Percentiles rank a stretch among this genome's conserved stretches.
These are phyloP conservation scores for Fusarium chaquense DNA, from an alignment of 2,329 filamentous ascomycete species.

Conservation along the genomic window DNA sequence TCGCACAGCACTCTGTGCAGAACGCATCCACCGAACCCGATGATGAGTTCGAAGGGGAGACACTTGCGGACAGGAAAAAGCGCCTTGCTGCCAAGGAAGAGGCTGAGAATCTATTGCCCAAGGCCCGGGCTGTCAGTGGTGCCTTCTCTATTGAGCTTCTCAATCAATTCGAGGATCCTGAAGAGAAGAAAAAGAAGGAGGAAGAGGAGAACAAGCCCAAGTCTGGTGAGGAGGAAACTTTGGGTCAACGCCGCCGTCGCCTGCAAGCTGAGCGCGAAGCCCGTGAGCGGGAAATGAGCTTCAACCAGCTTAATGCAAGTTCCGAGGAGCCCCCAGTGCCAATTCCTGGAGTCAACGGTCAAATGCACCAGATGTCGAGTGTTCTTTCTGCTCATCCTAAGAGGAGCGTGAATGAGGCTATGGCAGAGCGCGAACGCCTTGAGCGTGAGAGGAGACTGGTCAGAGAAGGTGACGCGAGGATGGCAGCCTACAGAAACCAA, in stretches of 20 bases:
- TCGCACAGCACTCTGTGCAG: conserved; percentile 19
- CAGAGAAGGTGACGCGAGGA: conserved; percentile 60
- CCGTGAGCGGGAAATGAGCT: conserved; percentile 66
- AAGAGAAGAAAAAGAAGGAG: conserved; percentile 56
- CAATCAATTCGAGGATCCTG: conserved; percentile 69
- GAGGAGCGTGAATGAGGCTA: conserved; percentile 55
- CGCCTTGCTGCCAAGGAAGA: conserved; percentile 72
- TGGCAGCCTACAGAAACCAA: conserved; percentile 62
- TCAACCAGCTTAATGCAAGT: conserved; percentile 47
- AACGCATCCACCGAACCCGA: conserved; percentile 57
- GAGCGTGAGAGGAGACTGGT: conserved; percentile 57
- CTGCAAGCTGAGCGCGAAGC: conserved; percentile 78
- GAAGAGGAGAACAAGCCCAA: conserved; percentile 54
- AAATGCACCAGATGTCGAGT: conserved; percentile 69
- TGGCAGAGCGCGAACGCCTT: conserved; percentile 56
- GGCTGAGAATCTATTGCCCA: conserved; percentile 60
- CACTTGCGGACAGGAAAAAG: conserved; percentile 73
- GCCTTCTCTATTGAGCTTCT: conserved; percentile 78
- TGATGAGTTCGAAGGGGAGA: conserved; percentile 72
- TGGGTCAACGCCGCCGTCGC: conserved; percentile 80
- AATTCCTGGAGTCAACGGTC: conserved; percentile 41
- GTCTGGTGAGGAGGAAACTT: conserved; percentile 74
- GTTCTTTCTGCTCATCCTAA: conserved; percentile 62
- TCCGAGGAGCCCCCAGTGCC: conserved; percentile 14
- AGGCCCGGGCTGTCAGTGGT: conserved; percentile 69